Evolutionary conservation across 257 asterid species (phyloP).

Genomic region (Solanum etuberosum): DNA sequence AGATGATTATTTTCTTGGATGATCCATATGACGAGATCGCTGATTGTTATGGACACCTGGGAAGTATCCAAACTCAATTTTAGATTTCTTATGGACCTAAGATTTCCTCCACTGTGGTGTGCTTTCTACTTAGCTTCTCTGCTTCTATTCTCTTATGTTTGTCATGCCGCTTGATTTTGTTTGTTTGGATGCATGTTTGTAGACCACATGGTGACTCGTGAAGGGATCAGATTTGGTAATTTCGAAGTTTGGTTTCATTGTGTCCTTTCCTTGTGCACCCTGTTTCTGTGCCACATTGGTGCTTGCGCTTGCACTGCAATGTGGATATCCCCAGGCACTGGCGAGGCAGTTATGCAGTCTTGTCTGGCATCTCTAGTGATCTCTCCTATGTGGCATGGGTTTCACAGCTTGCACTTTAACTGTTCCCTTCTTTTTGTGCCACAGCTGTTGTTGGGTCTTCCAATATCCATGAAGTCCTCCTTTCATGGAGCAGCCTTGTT

Average conservation of each 20-base stretch:
- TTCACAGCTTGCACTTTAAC: background rate
- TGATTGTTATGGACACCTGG: background rate
- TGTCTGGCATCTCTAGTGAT: background rate
- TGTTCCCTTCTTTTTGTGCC: background rate
- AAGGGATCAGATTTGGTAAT: background rate
- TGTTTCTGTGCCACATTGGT: background rate
- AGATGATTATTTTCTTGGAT: background rate
- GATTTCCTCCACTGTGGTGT: background rate
- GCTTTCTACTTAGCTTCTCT: background rate
- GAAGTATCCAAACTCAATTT: background rate
- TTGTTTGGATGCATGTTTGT: background rate
- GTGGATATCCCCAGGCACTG: background rate
- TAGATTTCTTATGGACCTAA: background rate
- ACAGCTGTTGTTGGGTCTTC: background rate
- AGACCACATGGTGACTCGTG: background rate
- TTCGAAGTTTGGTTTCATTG: background rate
- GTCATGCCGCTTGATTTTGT: background rate
- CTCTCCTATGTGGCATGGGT: background rate
- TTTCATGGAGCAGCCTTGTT: background rate
- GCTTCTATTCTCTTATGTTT: background rate
- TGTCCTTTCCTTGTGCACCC: background rate
- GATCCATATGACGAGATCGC: background rate
- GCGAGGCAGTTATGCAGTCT: background rate
- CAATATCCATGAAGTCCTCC: background rate
- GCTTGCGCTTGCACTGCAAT: background rate